These are phyloP conservation scores for Termitomyces sp. DNA, from an alignment of 768 basidiomycete species.

Conservation along the genomic window DNA sequence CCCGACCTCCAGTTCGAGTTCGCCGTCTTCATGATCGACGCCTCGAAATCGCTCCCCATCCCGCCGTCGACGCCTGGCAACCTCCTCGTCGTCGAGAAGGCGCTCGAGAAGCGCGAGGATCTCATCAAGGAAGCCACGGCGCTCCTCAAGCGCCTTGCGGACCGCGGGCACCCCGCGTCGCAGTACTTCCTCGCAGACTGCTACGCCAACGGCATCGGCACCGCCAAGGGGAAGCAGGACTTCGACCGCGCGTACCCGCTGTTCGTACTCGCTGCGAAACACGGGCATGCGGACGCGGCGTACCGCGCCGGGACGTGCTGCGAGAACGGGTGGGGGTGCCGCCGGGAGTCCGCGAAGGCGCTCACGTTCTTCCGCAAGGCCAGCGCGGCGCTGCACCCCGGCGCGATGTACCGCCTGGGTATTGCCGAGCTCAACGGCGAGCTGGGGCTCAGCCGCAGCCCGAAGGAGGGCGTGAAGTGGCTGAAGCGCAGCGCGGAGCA, in stretches of 20 bases:
- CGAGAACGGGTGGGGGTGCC: constrained; percentile 98
- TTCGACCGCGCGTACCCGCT: constrained; percentile 97
- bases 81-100: constrained; percentile 77
- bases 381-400: constrained; percentile 85
- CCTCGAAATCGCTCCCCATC: constrained; percentile 85
- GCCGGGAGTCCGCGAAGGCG: constrained; percentile 89
- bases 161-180: constrained; percentile 89
- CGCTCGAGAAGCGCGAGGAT: constrained; percentile 79
- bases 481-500: constrained; percentile 95
- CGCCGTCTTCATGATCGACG: constrained; percentile 98
- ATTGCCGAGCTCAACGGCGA: constrained; percentile 96
- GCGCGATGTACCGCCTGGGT: constrained; percentile 95
- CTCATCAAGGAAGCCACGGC: constrained; percentile 84
- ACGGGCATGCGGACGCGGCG: constrained; percentile 92
- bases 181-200: constrained; percentile 99
- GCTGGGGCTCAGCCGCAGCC: constrained; percentile 77
- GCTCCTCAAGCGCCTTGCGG: constrained; percentile 87
- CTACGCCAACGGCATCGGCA: constrained; percentile 97
- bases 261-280: constrained; percentile 94
- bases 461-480: constrained; percentile 98
- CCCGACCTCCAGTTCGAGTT: constrained; percentile 98
- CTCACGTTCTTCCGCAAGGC: constrained; percentile 93
- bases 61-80: constrained; percentile 68
- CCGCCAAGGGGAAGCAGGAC: constrained; percentile 85
- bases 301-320: constrained; percentile 97